phyloP scores from a whole-genome alignment of 352 stramenopile genomes.

The Pythium catenulatum region DNA sequence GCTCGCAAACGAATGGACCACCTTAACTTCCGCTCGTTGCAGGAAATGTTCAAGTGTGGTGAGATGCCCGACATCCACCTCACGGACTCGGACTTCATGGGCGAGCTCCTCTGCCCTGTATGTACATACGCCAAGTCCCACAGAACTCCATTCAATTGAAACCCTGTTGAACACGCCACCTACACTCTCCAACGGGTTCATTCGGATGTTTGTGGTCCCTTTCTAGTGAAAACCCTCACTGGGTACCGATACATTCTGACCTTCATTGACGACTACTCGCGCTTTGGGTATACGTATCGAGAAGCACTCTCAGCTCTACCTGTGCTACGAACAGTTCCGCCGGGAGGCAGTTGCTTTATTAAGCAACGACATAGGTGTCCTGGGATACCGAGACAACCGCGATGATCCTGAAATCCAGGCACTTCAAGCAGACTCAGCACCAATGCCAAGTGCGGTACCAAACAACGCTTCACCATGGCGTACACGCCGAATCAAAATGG shows the following conservation, averaged over 20 bases:
- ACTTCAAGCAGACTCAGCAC: slow-evolving; percentile 5
- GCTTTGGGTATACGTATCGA: not conserved
- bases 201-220: slow-evolving; percentile 7
- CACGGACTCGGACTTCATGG: not conserved
- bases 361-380: not conserved
- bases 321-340: slow-evolving; percentile 3
- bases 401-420: not conserved
- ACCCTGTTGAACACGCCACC: too few species aligned
- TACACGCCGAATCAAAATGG: slow-evolving; percentile 9
- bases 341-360: not conserved
- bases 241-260: slow-evolving; percentile 6
- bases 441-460: not conserved
- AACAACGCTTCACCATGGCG: not conserved
- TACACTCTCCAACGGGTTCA: too few species aligned
- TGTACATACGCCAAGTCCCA: slow-evolving; percentile 1
- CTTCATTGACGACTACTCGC: slow-evolving; percentile 19
- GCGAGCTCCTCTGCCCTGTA: not conserved
- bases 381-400: not conserved
- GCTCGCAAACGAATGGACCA: too few species aligned
- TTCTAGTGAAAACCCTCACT: not conserved
- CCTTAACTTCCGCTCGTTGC: too few species aligned
- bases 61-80: not conserved
- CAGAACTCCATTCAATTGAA: slow-evolving; percentile 10
- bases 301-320: not conserved
- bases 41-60: too few species aligned